These are phyloP conservation scores for Eutrema salsugineum DNA, from an alignment of 441 rosid species.

Conservation along the genomic window DNA sequence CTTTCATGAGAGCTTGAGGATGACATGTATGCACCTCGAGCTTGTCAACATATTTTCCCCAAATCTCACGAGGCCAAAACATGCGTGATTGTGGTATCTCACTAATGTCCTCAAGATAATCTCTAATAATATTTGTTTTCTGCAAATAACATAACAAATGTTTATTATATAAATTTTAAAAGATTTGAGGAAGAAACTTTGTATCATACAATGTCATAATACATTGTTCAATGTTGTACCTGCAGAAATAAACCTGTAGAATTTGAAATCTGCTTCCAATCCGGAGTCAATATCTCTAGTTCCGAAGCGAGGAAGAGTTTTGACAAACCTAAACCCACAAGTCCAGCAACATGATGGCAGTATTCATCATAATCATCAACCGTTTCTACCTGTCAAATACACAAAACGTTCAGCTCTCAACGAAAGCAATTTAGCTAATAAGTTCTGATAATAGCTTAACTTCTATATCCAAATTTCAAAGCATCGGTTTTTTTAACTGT, in stretches of 20 bases:
- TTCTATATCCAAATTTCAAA: neutral
- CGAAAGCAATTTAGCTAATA: neutral
- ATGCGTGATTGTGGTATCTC: constrained; percentile 90
- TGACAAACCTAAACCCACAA: constrained; percentile 79
- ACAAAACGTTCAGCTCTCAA: neutral
- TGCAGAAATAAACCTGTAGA: constrained; percentile 85
- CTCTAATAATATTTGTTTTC: constrained; percentile 85
- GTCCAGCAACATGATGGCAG: constrained; percentile 89
- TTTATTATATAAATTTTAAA: neutral
- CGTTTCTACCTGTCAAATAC: constrained; percentile 65
- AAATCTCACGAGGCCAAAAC: constrained; percentile 92
- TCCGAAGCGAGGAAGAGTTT: constrained; percentile 72
- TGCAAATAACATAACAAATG: constrained; percentile 23
- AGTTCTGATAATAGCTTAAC: neutral
- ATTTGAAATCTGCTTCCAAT: constrained; percentile 46
- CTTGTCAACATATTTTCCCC: constrained; percentile 77
- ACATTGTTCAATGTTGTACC: constrained; percentile 37
- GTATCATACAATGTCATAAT: neutral
- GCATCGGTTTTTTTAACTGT: neutral
- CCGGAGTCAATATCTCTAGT: constrained; percentile 51
- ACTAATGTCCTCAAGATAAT: constrained; percentile 80
- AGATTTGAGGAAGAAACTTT: neutral
- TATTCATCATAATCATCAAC: constrained; percentile 79
- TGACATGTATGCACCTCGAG: constrained; percentile 57
- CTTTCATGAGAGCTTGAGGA: neutral